Conservation (phyloP, 1,284 basidiomycete species). For the Leccinum subatratum region DNA sequence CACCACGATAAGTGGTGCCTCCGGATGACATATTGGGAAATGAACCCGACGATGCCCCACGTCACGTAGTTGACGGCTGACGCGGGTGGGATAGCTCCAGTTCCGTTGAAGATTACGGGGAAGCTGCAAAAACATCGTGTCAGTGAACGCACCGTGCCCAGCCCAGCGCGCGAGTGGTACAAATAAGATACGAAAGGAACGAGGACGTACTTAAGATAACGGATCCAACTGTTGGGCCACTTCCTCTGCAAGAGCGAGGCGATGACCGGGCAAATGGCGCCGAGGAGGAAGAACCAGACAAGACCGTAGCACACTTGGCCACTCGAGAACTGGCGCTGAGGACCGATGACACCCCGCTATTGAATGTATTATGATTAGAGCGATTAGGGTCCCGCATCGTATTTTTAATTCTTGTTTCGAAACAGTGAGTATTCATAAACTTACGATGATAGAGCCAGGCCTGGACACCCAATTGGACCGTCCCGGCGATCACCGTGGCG, state of each 20-base stretch:
- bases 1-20: constrained; percentile 50
- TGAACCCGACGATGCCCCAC: constrained; percentile 48
- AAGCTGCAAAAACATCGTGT: constrained; percentile 26
- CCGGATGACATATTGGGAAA: constrained; percentile 54
- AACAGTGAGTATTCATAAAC: neutral
- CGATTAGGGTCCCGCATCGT: neutral
- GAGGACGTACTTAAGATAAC: constrained; percentile 42
- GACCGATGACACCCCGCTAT: constrained; percentile 42
- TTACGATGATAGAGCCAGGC: constrained; percentile 39
- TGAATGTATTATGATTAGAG: neutral
- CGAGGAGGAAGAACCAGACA: constrained; percentile 56
- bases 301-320: constrained; percentile 33
- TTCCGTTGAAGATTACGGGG: constrained; percentile 53
- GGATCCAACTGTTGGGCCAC: constrained; percentile 43
- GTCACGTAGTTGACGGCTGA: constrained; percentile 45
- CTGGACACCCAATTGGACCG: constrained; percentile 42
- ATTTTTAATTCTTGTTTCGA: neutral
- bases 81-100: constrained; percentile 48
- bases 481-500: constrained; percentile 40
- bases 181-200: neutral
- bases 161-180: neutral
- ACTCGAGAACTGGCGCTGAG: constrained; percentile 32
- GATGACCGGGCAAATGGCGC: constrained; percentile 42
- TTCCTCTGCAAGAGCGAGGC: constrained; percentile 37
- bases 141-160: neutral